Evolutionary conservation across 2,329 filamentous ascomycete genomes (phyloP), one percentile per base, ranked within the genome.

Genomic region (Laburnicola sp.): DNA sequence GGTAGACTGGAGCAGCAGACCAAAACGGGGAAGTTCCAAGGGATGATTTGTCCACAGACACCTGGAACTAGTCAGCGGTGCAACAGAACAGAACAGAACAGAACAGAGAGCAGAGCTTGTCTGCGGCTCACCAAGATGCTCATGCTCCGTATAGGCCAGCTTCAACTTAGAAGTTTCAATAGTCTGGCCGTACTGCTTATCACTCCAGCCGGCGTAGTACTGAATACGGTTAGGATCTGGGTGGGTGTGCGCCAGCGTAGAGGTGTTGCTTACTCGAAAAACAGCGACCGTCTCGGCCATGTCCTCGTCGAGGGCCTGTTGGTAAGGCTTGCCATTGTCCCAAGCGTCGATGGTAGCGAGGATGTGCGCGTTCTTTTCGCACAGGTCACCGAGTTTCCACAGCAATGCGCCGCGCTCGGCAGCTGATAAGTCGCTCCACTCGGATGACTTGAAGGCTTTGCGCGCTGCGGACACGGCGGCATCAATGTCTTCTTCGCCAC

Each of bases 161-260:
- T 89, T 91, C 39, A 76, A 72, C 1, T 80, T 78, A 2, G 81
- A 82, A 10, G 84, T 85, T 59, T 86, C 84, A 57, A 90, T 88
- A 3, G 85, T 84, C 67, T 87, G 82, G 30, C 88, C 87, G 54
- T 84, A 83, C 56, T 86, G 83, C 76, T 91, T 91, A 74, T 91
- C 88, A 36, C 86, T 85, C 71, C 82, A 90, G 45, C 88, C 87
- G 35, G 82, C 86, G 64, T 90, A 91, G 72, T 91, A 91, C 82
- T 82, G 48, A 86, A 68, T 1, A 76, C 77, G 7, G 16, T 8
- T 65, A 71, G 41, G 7, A 25, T 28, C 38, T 41, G 22, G 3
- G 16, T 21, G 21, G 2, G 28, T 4, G 16, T 41, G 22, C 26
- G 25, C 25, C 38, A 41, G 41, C 41, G n/a, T 6, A 6, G 26